Evolutionary conservation across 2,329 filamentous ascomycete genomes (phyloP).

Genomic region (Phyllosticta paracitricarpa): DNA sequence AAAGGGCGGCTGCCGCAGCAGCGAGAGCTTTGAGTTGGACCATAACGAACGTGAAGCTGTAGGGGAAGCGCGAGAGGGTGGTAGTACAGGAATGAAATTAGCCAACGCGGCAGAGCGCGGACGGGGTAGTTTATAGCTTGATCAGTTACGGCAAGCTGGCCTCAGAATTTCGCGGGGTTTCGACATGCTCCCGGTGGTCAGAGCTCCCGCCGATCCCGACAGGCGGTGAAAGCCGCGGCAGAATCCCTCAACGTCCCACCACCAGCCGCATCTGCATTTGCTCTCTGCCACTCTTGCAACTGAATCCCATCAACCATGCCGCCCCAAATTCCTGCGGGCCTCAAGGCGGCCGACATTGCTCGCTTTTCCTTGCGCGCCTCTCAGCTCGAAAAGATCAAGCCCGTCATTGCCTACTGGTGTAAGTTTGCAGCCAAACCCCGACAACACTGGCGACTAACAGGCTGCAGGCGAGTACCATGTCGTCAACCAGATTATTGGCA

Average conservation of each 20-base stretch:
- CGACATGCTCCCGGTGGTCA: conserved; percentile 7
- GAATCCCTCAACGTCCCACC: background rate
- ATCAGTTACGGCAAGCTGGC: conserved; percentile 8
- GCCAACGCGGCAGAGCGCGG: background rate
- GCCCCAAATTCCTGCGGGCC: conserved; percentile 55
- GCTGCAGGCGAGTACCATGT: conserved; percentile 75
- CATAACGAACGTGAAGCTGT: conserved; percentile 18
- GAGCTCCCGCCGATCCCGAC: conserved; percentile 1
- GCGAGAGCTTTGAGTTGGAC: conserved; percentile 29
- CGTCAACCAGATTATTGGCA: conserved; percentile 80
- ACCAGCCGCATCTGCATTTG: background rate
- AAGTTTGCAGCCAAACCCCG: conserved; percentile 33
- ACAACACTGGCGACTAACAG: conserved; percentile 12
- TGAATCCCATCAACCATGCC: conserved; percentile 49
- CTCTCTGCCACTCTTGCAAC: background rate
- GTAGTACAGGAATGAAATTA: conserved; percentile 1
- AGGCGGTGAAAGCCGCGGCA: background rate
- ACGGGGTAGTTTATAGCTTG: background rate
- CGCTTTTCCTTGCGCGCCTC: conserved; percentile 75
- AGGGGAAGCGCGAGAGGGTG: background rate
- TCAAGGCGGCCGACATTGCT: conserved; percentile 72
- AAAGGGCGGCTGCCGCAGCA: conserved; percentile 49
- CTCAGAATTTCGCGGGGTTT: conserved; percentile 9
- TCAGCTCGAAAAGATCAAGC: conserved; percentile 75
- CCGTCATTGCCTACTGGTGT: conserved; percentile 94